Evolutionary conservation across 2,329 filamentous ascomycete species (phyloP).

Genomic region (Paecilomyces sp.): DNA sequence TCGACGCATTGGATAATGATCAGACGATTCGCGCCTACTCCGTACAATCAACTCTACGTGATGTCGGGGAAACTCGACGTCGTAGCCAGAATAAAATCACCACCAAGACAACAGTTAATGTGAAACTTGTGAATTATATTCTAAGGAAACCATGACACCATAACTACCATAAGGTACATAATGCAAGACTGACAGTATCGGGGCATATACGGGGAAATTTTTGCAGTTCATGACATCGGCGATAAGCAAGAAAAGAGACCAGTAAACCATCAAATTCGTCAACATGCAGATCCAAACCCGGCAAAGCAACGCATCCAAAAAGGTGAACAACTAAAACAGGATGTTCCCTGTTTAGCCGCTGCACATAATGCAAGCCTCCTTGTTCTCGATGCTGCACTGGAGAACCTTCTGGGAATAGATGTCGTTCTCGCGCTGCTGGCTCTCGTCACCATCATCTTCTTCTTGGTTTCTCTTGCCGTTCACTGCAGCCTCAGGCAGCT

Average conservation of each 20-base stretch:
- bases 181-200: neutral
- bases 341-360: slow-evolving; percentile 59
- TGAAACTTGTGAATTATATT: neutral
- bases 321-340: slow-evolving; percentile 7
- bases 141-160: neutral
- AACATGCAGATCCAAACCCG: neutral
- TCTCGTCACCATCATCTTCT: slow-evolving; percentile 69
- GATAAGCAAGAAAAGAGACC: neutral
- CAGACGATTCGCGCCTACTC: too few relatives aligned
- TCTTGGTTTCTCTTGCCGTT: slow-evolving; percentile 30
- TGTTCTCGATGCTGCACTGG: slow-evolving; percentile 95
- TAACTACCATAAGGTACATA: neutral
- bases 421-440: slow-evolving; percentile 71
- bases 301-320: neutral
- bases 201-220: neutral
- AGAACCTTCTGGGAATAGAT: slow-evolving; percentile 93
- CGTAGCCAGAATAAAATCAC: neutral
- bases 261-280: neutral
- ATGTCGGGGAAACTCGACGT: neutral
- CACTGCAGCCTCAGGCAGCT: slow-evolving; percentile 53
- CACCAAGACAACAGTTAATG: neutral
- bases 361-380: slow-evolving; percentile 94
- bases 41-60: neutral
- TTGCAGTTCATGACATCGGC: neutral
- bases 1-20: too few relatives aligned